Percentiles rank a stretch among this genome's conserved stretches.
These are phyloP conservation scores for Emergomyces pasteurianus DNA, from an alignment of 2,329 filamentous ascomycete species.

Conservation along the genomic window DNA sequence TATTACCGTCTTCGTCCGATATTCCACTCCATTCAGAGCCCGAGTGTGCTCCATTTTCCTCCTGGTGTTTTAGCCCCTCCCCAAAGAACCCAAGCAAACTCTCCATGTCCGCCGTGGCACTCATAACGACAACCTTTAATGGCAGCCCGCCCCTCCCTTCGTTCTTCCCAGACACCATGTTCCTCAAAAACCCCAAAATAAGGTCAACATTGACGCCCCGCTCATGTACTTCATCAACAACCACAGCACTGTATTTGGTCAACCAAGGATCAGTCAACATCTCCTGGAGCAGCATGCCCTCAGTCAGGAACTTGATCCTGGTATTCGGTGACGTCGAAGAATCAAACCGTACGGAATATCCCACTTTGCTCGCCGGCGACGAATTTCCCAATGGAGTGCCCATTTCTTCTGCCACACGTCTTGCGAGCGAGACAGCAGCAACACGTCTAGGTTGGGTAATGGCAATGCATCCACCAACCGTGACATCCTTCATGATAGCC, in stretches of 20 bases:
- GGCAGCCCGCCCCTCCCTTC: slow-evolving; percentile 57
- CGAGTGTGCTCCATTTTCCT: neutral
- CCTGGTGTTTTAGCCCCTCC: slow-evolving; percentile 15
- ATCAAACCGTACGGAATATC: slow-evolving; percentile 93
- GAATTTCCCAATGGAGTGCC: slow-evolving; percentile 50
- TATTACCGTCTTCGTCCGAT: slow-evolving; percentile 2
- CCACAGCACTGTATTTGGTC: slow-evolving; percentile 72
- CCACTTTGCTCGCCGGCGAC: slow-evolving; percentile 55
- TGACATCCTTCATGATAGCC: slow-evolving; percentile 29
- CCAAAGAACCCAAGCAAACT: slow-evolving; percentile 64
- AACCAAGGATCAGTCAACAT: slow-evolving; percentile 75
- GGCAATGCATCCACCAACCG: slow-evolving; percentile 69
- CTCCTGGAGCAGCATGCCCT: slow-evolving; percentile 93
- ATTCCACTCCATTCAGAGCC: slow-evolving; percentile 4
- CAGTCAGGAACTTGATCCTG: slow-evolving; percentile 84
- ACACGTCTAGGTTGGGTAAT: slow-evolving; percentile 92
- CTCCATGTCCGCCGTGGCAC: slow-evolving; percentile 84
- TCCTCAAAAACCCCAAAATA: slow-evolving; percentile 74
- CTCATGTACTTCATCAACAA: slow-evolving; percentile 97
- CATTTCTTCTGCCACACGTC: slow-evolving; percentile 77
- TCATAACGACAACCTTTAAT: slow-evolving; percentile 91
- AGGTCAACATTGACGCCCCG: slow-evolving; percentile 89
- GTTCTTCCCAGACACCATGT: slow-evolving; percentile 50
- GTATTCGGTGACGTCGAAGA: slow-evolving; percentile 71
- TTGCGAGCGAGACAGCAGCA: slow-evolving; percentile 80